Percentiles rank a stretch among this genome's conserved stretches.
phyloP scores from a whole-genome alignment of 306 rosid genomes.

The Ochetophila trinervis region DNA sequence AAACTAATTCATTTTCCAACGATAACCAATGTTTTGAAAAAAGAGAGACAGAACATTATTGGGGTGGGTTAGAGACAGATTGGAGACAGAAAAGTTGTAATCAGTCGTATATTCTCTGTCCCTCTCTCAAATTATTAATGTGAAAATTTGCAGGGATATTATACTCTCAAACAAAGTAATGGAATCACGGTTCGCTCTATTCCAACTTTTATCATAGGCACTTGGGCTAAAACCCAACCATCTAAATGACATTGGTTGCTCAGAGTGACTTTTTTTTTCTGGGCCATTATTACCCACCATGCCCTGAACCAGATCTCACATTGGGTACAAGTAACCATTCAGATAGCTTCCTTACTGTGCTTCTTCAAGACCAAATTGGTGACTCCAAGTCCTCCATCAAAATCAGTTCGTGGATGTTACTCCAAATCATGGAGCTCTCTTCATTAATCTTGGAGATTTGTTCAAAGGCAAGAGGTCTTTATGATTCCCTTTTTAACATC shows the following conservation, averaged over 20 bases:
- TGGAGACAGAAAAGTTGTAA: too few relatives aligned
- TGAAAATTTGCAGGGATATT: not conserved
- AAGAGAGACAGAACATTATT: too few relatives aligned
- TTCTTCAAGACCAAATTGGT: constrained; percentile 9
- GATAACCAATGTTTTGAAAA: too few relatives aligned
- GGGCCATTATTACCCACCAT: not conserved
- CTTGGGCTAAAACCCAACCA: constrained; percentile 1
- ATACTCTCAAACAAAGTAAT: not conserved
- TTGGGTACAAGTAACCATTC: constrained; percentile 1
- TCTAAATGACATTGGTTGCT: constrained; percentile 4
- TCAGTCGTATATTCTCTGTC: too few relatives aligned
- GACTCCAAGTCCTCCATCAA: constrained; percentile 3
- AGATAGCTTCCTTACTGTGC: constrained; percentile 7
- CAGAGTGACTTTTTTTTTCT: not conserved
- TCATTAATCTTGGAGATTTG: not conserved
- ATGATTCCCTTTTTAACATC: not conserved
- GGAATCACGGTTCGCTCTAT: not conserved
- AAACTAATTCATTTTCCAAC: too few relatives aligned
- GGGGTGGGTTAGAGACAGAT: too few relatives aligned
- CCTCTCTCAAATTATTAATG: too few relatives aligned
- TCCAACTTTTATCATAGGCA: not conserved
- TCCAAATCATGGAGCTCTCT: not conserved
- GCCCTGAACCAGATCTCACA: constrained; percentile 14
- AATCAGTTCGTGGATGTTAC: not conserved
- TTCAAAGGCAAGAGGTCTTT: not conserved